A percentile compares a stretch with the other conserved stretches of the same genome.
phyloP scores from a whole-genome alignment of 176 grass and related monocot genomes.

The Avena eriantha region DNA sequence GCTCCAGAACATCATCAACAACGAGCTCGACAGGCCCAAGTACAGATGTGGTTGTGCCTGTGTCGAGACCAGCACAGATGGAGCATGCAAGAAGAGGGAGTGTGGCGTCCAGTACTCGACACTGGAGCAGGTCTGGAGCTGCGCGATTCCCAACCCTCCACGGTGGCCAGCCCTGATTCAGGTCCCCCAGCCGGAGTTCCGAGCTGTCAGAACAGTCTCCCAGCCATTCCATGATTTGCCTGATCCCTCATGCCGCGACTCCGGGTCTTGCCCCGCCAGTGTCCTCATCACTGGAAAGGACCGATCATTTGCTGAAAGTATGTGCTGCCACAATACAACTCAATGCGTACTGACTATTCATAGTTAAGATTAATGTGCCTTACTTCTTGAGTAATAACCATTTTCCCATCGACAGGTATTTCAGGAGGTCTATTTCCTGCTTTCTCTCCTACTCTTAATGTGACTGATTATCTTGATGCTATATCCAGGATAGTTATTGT shows the following conservation, averaged over 20 bases:
- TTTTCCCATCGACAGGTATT: constrained; percentile 55
- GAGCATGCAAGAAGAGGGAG: constrained; percentile 46
- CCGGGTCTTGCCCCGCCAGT: constrained; percentile 63
- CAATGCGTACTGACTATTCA: not conserved
- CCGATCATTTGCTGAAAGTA: constrained; percentile 60
- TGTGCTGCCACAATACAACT: not conserved
- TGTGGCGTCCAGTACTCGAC: constrained; percentile 84
- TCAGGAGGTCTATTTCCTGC: constrained; percentile 58
- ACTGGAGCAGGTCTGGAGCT: constrained; percentile 62
- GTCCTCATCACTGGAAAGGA: constrained; percentile 74
- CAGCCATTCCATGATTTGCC: constrained; percentile 57
- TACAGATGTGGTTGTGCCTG: constrained; percentile 67
- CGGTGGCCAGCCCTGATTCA: constrained; percentile 78
- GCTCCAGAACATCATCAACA: constrained; percentile 67
- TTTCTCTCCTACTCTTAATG: constrained; percentile 55
- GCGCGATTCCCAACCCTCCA: constrained; percentile 56
- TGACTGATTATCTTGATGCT: constrained; percentile 64
- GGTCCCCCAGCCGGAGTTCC: constrained; percentile 59
- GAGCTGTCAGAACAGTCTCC: constrained; percentile 37
- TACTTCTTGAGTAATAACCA: constrained; percentile 24
- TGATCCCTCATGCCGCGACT: constrained; percentile 54
- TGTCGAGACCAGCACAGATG: constrained; percentile 20
- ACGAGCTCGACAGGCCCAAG: constrained; percentile 70
- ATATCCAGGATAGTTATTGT: constrained; percentile 64
- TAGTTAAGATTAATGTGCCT: constrained; percentile 29